phyloP scores from a whole-genome alignment of 164 flowering plant genomes.

The Berberis thunbergii region DNA sequence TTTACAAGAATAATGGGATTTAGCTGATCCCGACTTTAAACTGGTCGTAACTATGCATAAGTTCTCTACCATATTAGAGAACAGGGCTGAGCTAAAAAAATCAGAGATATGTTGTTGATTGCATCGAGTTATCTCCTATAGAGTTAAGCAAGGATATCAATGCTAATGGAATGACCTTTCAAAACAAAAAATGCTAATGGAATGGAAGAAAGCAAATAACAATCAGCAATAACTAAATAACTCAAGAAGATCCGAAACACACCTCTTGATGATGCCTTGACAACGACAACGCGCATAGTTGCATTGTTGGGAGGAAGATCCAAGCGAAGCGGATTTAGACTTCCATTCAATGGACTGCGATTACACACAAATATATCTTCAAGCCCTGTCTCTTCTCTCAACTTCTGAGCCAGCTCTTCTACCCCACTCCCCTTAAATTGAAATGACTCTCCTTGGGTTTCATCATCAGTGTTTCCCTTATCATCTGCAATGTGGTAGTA shows the following conservation, averaged over 20 bases:
- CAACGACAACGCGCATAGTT: conserved; percentile 62
- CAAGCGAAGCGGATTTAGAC: conserved; percentile 77
- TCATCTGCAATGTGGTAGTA: conserved; percentile 57
- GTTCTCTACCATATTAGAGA: too few relatives aligned
- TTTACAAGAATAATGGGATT: too few relatives aligned
- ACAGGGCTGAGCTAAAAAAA: too few relatives aligned
- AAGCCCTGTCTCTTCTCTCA: conserved; percentile 66
- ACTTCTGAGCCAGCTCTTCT: conserved; percentile 47
- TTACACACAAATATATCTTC: conserved; percentile 58
- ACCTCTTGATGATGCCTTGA: conserved; percentile 55
- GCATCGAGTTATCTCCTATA: too few relatives aligned
- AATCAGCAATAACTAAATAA: too few relatives aligned
- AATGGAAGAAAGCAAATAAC: too few relatives aligned
- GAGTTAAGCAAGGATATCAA: too few relatives aligned
- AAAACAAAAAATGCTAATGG: too few relatives aligned
- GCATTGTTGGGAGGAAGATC: conserved; percentile 86
- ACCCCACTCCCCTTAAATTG: conserved; percentile 65
- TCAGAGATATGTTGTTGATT: too few relatives aligned
- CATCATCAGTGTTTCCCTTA: conserved; percentile 45
- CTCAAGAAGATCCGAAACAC: conserved; percentile 3
- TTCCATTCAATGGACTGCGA: conserved; percentile 64
- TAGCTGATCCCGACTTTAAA: too few relatives aligned
- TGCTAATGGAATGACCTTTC: too few relatives aligned
- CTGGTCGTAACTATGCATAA: too few relatives aligned
- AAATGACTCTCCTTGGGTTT: conserved; percentile 26